Percentiles rank a stretch among this genome's conserved stretches.
Conservation (phyloP, 495 filamentous ascomycete species). For the Lasiosphaeriaceae sp. region DNA sequence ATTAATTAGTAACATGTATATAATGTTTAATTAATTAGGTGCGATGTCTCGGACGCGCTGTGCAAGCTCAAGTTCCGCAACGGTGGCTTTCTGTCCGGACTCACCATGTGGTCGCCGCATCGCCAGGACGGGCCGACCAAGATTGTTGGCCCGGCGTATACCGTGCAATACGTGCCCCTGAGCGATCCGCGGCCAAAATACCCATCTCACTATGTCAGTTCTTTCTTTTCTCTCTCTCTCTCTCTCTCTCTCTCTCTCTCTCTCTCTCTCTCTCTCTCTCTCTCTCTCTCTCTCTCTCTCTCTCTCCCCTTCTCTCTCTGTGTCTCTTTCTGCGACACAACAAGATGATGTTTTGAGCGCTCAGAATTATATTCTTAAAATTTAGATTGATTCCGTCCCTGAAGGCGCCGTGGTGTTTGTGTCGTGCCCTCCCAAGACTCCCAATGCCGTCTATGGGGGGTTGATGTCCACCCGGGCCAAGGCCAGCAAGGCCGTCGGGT, state of each 20-base stretch:
- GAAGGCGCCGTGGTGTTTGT: constrained; percentile 52
- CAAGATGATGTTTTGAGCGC: no score
- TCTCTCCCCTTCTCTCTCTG: no score
- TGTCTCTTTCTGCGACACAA: no score
- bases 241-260: no score
- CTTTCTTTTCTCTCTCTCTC: neutral
- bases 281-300: no score
- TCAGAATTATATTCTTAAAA: no score
- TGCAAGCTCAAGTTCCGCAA: constrained; percentile 47
- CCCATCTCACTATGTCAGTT: constrained; percentile 46
- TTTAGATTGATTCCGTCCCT: constrained; percentile 56
- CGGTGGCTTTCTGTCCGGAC: constrained; percentile 54
- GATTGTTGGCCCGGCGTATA: constrained; percentile 56
- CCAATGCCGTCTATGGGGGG: constrained; percentile 57
- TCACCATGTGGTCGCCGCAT: constrained; percentile 56
- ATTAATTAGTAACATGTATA: neutral
- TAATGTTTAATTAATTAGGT: constrained; percentile 21
- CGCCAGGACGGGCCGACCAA: constrained; percentile 48
- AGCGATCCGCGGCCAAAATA: constrained; percentile 43
- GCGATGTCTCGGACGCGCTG: constrained; percentile 46
- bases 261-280: no score
- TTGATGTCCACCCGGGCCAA: constrained; percentile 55
- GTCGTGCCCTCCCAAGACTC: constrained; percentile 46
- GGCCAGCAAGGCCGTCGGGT: constrained; percentile 40
- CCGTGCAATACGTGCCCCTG: constrained; percentile 49